A percentile compares a stretch with the other conserved stretches of the same genome.
phyloP scores from a whole-genome alignment of 768 basidiomycete genomes.

The Phaeotremella fagi region DNA sequence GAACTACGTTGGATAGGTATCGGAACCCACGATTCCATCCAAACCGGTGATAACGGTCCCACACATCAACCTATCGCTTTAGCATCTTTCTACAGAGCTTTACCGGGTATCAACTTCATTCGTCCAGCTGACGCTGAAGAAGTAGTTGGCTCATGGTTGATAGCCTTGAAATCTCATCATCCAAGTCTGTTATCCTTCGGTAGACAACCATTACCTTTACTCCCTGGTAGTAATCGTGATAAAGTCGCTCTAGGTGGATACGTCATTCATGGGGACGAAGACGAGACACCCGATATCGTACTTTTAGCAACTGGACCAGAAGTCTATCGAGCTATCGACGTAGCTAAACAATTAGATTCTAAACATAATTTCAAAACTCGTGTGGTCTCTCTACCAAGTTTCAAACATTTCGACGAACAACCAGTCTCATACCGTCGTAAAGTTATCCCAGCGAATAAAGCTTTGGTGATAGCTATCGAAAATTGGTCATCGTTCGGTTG shows the following conservation, averaged over 20 bases:
- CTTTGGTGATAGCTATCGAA: slow-evolving; percentile 44
- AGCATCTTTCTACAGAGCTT: slow-evolving; percentile 34
- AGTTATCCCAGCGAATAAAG: slow-evolving; percentile 21
- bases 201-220: slow-evolving; percentile 41
- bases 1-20: slow-evolving; percentile 45
- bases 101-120: slow-evolving; percentile 43
- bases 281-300: slow-evolving; percentile 25
- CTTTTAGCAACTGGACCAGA: slow-evolving; percentile 43
- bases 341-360: slow-evolving; percentile 26
- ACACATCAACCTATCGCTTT: slow-evolving; percentile 46
- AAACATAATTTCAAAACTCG: slow-evolving; percentile 20
- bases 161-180: slow-evolving; percentile 28
- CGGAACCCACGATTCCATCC: slow-evolving; percentile 46
- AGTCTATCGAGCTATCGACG: slow-evolving; percentile 37
- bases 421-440: slow-evolving; percentile 25
- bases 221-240: slow-evolving; percentile 30
- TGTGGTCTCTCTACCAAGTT: slow-evolving; percentile 46
- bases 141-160: slow-evolving; percentile 35
- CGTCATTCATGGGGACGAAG: slow-evolving; percentile 26
- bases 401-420: slow-evolving; percentile 39
- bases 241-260: slow-evolving; percentile 38
- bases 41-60: slow-evolving; percentile 46
- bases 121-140: slow-evolving; percentile 47
- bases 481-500: slow-evolving; percentile 44
- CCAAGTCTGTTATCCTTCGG: slow-evolving; percentile 36